These are phyloP conservation scores for Calocybe gangraenosa DNA, from an alignment of 768 basidiomycete species.

Conservation along the genomic window DNA sequence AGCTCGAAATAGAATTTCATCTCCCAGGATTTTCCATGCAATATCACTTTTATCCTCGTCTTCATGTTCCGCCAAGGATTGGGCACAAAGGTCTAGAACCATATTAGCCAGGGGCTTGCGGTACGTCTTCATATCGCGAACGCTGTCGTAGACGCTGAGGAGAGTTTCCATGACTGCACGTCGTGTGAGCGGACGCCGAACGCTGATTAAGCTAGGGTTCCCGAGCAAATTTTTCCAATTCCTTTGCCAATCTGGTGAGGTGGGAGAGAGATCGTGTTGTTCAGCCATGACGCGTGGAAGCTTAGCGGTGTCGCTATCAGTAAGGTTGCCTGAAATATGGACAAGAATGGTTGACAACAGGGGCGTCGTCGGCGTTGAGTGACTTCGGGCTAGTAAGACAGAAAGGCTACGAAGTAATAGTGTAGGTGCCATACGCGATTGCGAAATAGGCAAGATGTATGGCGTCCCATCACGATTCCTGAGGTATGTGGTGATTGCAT, in stretches of 20 bases:
- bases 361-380: slow-evolving; percentile 53
- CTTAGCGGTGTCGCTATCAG: slow-evolving; percentile 62
- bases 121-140: slow-evolving; percentile 68
- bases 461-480: slow-evolving; percentile 42
- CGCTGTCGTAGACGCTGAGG: slow-evolving; percentile 54
- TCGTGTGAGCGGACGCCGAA: slow-evolving; percentile 48
- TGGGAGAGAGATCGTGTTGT: slow-evolving; percentile 66
- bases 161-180: slow-evolving; percentile 54
- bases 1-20: slow-evolving; percentile 59
- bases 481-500: neutral
- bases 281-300: slow-evolving; percentile 61
- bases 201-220: slow-evolving; percentile 41
- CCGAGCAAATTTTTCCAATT: slow-evolving; percentile 60
- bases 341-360: slow-evolving; percentile 62
- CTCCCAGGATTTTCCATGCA: slow-evolving; percentile 60
- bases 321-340: slow-evolving; percentile 62
- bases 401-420: slow-evolving; percentile 62
- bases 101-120: slow-evolving; percentile 50
- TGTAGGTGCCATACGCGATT: slow-evolving; percentile 52
- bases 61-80: slow-evolving; percentile 22
- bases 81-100: slow-evolving; percentile 42
- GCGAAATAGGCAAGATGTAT: slow-evolving; percentile 47
- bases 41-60: slow-evolving; percentile 34
- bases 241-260: slow-evolving; percentile 64
- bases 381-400: slow-evolving; percentile 60